Conservation (phyloP, 2,329 filamentous ascomycete genomes). For the Pseudogymnoascus sp. region DNA sequence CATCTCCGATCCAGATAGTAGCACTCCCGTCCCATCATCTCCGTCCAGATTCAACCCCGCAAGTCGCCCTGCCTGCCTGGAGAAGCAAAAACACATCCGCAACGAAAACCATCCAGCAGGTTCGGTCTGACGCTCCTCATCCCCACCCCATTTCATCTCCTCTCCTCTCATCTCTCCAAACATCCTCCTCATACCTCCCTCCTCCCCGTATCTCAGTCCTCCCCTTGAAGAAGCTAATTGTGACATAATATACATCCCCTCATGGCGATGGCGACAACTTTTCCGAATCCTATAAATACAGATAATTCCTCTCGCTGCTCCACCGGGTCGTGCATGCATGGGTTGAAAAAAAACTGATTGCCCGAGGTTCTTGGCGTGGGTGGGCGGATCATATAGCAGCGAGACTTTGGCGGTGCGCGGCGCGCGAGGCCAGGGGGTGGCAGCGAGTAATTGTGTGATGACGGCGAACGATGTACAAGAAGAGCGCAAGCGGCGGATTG, state of each 20-base stretch:
- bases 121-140: not conserved
- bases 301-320: not conserved
- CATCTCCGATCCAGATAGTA: not conserved
- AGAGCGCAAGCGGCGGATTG: constrained; percentile 3
- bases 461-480: constrained; percentile 4
- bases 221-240: not conserved
- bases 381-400: not conserved
- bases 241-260: constrained; percentile 4
- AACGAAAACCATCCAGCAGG: not conserved
- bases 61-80: not conserved
- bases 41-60: not conserved
- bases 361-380: not conserved
- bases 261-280: not conserved
- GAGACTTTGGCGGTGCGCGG: not conserved
- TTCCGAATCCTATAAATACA: constrained; percentile 7
- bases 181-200: not conserved
- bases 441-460: not conserved
- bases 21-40: not conserved
- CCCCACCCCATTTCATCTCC: not conserved
- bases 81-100: not conserved
- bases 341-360: not conserved
- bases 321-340: not conserved
- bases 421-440: not conserved
- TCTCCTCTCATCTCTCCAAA: not conserved
- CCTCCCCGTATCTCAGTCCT: not conserved